Evolutionary conservation across 805 yeast species (phyloP).

Genomic region (Blastobotrys terrestris): DNA sequence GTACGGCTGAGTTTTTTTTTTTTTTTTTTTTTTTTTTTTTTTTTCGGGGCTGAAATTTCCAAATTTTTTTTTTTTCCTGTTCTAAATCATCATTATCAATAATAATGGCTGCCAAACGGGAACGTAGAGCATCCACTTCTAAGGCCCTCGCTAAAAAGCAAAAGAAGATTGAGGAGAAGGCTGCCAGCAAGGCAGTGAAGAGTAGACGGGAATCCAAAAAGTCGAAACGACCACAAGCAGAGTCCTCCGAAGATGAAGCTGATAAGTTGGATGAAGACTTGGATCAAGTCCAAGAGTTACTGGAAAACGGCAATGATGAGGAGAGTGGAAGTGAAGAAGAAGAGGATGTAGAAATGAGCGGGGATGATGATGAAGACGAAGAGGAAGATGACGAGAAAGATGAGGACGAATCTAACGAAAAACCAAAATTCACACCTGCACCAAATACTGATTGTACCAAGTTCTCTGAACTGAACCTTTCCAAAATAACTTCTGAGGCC

Average conservation of each 20-base stretch:
- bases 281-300: constrained; percentile 19
- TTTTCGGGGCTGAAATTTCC: background rate
- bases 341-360: constrained; percentile 29
- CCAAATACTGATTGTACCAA: constrained; percentile 26
- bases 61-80: constrained; percentile 1
- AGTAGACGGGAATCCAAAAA: background rate
- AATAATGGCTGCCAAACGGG: background rate
- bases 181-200: constrained; percentile 3
- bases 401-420: constrained; percentile 18
- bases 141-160: constrained; percentile 4
- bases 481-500: constrained; percentile 72
- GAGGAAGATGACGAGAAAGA: constrained; percentile 21
- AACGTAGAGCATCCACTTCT: background rate
- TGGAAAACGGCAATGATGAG: constrained; percentile 20
- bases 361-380: constrained; percentile 29
- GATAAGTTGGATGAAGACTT: constrained; percentile 23
- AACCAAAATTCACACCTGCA: constrained; percentile 3
- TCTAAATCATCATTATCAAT: background rate
- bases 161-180: constrained; percentile 4
- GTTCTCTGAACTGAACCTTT: constrained; percentile 55
- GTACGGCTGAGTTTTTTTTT: background rate
- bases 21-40: constrained; percentile 1
- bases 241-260: constrained; percentile 6
- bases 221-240: background rate
- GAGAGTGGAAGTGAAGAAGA: constrained; percentile 23